Conservation (phyloP, 2,329 filamentous ascomycete genomes). For the Paraconiothyrium sp. region DNA sequence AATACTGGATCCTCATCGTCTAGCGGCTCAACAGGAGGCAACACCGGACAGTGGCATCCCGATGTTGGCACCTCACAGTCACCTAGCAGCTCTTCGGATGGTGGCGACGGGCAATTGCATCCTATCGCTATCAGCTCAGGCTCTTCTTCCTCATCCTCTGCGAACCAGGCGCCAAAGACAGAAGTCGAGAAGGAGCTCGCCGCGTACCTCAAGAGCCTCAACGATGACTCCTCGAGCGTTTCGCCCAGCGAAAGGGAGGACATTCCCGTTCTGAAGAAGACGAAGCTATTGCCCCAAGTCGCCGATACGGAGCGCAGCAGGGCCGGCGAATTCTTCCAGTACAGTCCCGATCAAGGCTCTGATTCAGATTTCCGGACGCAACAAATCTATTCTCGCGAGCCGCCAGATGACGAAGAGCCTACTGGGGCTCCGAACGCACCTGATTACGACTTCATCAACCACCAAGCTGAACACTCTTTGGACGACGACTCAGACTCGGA, state of each 20-base stretch:
- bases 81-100: neutral
- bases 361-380: constrained; percentile 2
- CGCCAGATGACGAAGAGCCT: neutral
- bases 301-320: neutral
- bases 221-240: constrained; percentile 1
- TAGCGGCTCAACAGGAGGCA: constrained; percentile 5
- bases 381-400: constrained; percentile 1
- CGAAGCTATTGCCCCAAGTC: neutral
- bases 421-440: constrained; percentile 1
- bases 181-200: constrained; percentile 29
- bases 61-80: neutral
- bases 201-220: constrained; percentile 25
- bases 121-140: neutral
- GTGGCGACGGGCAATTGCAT: constrained; percentile 6
- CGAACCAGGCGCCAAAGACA: neutral
- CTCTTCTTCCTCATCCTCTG: neutral
- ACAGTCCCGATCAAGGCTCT: neutral
- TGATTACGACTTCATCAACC: neutral
- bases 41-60: constrained; percentile 29
- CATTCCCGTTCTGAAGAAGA: neutral
- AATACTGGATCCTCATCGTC: neutral
- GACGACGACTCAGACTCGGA: neutral
- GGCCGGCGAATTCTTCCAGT: neutral
- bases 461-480: neutral
- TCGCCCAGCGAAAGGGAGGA: neutral